phyloP scores from a whole-genome alignment of 2,329 filamentous ascomycete species.

The Colletotrichum sidae region DNA sequence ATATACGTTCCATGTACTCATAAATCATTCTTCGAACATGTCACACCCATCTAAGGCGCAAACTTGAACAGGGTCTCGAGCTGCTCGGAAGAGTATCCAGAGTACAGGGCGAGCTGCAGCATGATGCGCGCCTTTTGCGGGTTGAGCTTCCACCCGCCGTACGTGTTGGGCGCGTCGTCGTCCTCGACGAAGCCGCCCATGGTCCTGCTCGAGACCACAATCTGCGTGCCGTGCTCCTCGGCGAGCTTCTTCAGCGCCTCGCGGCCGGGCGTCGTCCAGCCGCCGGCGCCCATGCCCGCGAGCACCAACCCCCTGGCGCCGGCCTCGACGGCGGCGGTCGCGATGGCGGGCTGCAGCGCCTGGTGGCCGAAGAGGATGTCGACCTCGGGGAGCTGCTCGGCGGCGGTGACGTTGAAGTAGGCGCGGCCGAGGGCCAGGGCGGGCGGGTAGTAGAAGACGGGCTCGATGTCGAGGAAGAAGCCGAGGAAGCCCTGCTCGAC shows the following conservation, averaged over 20 bases:
- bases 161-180: constrained; percentile 51
- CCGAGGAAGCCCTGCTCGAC: constrained; percentile 69
- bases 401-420: constrained; percentile 53
- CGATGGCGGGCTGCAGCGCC: constrained; percentile 60
- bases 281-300: constrained; percentile 66
- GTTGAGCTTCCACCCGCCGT: constrained; percentile 62
- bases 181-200: constrained; percentile 63
- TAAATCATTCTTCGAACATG: neutral
- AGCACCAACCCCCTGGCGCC: constrained; percentile 67
- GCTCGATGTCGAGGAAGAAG: constrained; percentile 66
- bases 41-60: constrained; percentile 10
- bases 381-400: constrained; percentile 60
- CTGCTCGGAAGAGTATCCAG: constrained; percentile 27
- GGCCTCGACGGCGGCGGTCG: constrained; percentile 58
- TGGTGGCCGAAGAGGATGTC: constrained; percentile 69
- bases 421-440: constrained; percentile 59
- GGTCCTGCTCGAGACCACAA: constrained; percentile 64
- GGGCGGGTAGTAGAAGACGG: constrained; percentile 70
- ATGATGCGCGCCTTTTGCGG: constrained; percentile 67
- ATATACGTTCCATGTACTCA: constrained; percentile 5
- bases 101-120: constrained; percentile 54
- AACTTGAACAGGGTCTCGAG: constrained; percentile 33
- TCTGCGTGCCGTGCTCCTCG: constrained; percentile 57
- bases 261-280: constrained; percentile 54
- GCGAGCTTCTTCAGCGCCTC: constrained; percentile 56